Evolutionary conservation across 768 basidiomycete species (phyloP), one percentile per base, ranked within the genome.

Genomic region (Tylopilus subfusipes): DNA sequence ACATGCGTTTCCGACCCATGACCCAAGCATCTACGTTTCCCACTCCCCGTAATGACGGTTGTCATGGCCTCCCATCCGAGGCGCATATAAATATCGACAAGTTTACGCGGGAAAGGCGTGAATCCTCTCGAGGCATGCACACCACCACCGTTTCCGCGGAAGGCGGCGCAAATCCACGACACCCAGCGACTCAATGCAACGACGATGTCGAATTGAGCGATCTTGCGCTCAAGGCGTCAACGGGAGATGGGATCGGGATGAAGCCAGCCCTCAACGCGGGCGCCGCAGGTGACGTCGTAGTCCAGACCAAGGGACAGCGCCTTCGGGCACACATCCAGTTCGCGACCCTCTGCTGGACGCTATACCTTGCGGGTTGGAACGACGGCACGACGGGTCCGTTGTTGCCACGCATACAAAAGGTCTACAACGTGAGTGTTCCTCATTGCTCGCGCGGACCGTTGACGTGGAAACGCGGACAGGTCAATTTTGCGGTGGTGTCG

Each of bases 401-500:
- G 22, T 36, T 59, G n/a, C 58, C 55, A 2, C 55, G 47, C 14
- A 53, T 59, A 13, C 58, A 57, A 51, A 60, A 58, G 34, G 70
- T 68, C 19, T 76, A 76, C 56, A 43, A 68, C 31, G 75, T 75
- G 44, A 3, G 67, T 64, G 12, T 16, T 14, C n/a, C 29, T 44
- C n/a, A n/a, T n/a, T n/a, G n/a, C n/a, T n/a, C n/a, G n/a, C n/a
- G n/a, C n/a, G n/a, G n/a, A n/a, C n/a, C n/a, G n/a, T n/a, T 45
- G 49, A 53, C n/a, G 21, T 5, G 21, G 44, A 30, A 13, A 50
- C 18, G 13, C 31, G 9, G 19, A 53, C 48, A 75, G 76, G 62
- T 77, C 42, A 68, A 71, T 21, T 78, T 72, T 56, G 61, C 66
- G 2, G 59, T 69, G 25, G 76, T 78, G 4, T 78, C 78, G 24